Percentiles rank a stretch among this genome's conserved stretches.
These are phyloP conservation scores for Diaporthe destruens DNA, from an alignment of 2,329 filamentous ascomycete species.

Conservation along the genomic window DNA sequence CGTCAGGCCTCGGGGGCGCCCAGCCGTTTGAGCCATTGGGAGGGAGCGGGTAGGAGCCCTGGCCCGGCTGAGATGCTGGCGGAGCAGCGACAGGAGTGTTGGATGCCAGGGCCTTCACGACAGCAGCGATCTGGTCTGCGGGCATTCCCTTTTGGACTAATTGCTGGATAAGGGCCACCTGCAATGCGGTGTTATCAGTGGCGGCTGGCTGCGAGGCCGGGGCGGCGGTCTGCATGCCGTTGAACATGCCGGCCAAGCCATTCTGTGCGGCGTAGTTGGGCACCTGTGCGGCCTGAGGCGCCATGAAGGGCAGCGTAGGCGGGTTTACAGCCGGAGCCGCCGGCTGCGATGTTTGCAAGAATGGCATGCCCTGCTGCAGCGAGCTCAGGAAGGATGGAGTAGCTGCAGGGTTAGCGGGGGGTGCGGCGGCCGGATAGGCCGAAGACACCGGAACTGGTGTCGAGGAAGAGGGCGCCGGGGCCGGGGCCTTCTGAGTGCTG, in stretches of 20 bases:
- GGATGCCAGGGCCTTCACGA: slow-evolving; percentile 65
- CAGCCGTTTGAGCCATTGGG: slow-evolving; percentile 49
- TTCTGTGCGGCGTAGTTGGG: slow-evolving; percentile 46
- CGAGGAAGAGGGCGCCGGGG: slow-evolving; percentile 50
- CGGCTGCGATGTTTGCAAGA: slow-evolving; percentile 55
- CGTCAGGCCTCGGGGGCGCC: slow-evolving; percentile 54
- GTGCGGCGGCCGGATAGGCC: slow-evolving; percentile 47
- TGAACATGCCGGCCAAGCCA: slow-evolving; percentile 53
- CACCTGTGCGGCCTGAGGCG: slow-evolving; percentile 49
- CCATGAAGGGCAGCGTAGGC: slow-evolving; percentile 54
- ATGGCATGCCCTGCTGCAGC: slow-evolving; percentile 46
- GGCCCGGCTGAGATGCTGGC: slow-evolving; percentile 55
- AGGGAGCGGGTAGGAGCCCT: slow-evolving; percentile 56
- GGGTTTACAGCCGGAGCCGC: slow-evolving; percentile 71
- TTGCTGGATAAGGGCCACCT: slow-evolving; percentile 81
- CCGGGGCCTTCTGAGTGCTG: slow-evolving; percentile 56
- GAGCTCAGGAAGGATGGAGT: slow-evolving; percentile 43
- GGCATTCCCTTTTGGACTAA: slow-evolving; percentile 81
- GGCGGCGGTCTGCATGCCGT: slow-evolving; percentile 51
- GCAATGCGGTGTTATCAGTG: slow-evolving; percentile 69
- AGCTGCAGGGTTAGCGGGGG: slow-evolving; percentile 47
- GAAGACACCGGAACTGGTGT: slow-evolving; percentile 49
- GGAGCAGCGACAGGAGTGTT: slow-evolving; percentile 51
- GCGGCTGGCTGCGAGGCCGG: slow-evolving; percentile 53
- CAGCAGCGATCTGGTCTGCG: slow-evolving; percentile 78